phyloP scores from a whole-genome alignment of 2,329 filamentous ascomycete genomes.

The Iodosphaeria phyllophila region DNA sequence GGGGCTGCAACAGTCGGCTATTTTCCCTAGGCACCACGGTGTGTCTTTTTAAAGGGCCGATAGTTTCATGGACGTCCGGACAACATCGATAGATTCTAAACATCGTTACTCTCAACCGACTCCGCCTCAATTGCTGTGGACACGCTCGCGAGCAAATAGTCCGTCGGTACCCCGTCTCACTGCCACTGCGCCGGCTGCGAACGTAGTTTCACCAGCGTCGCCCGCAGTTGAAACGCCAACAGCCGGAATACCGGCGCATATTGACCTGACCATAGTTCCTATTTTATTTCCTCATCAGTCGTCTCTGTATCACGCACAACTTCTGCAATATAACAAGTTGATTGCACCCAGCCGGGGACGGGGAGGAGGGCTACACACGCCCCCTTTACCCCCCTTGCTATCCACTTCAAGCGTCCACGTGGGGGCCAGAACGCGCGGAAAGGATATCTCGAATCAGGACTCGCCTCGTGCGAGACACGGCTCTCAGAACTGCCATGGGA shows the following conservation, averaged over 20 bases:
- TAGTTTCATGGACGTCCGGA: slow-evolving; percentile 32
- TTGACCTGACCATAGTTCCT: slow-evolving; percentile 22
- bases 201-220: slow-evolving; percentile 6
- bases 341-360: slow-evolving; percentile 35
- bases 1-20: too few species aligned
- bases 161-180: slow-evolving; percentile 14
- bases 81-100: slow-evolving; percentile 27
- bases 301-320: slow-evolving; percentile 40
- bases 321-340: slow-evolving; percentile 47
- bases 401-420: slow-evolving; percentile 37
- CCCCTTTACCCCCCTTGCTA: slow-evolving; percentile 34
- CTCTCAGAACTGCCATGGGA: slow-evolving; percentile 43
- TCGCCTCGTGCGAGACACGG: slow-evolving; percentile 23
- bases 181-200: slow-evolving; percentile 8
- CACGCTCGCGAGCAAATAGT: slow-evolving; percentile 17
- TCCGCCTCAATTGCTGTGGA: slow-evolving; percentile 20
- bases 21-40: slow-evolving; percentile 1
- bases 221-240: slow-evolving; percentile 1
- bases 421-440: too few species aligned
- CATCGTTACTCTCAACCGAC: too few species aligned
- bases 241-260: slow-evolving; percentile 4
- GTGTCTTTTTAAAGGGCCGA: slow-evolving; percentile 9
- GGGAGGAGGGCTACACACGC: slow-evolving; percentile 33
- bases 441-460: slow-evolving; percentile 38
- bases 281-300: slow-evolving; percentile 39